Percentiles rank a stretch among this genome's conserved stretches.
Conservation (phyloP, 2,329 filamentous ascomycete genomes). For the Thielaviopsis ethacetica region DNA sequence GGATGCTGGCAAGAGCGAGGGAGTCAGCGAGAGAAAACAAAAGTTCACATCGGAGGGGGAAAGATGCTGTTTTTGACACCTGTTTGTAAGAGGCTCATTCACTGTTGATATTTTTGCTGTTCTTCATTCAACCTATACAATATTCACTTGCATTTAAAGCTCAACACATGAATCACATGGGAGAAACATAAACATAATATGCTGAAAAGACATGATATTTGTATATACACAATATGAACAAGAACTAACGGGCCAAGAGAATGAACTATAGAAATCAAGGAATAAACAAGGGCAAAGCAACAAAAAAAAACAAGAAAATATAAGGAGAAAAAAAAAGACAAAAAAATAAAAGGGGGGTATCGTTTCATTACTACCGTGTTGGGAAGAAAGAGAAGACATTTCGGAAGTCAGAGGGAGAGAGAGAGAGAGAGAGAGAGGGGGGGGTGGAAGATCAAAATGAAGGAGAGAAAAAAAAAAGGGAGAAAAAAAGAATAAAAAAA, state of each 20-base stretch:
- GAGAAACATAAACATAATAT: background rate
- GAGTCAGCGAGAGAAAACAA: background rate
- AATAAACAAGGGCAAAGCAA: background rate
- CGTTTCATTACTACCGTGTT: slow-evolving; percentile 3
- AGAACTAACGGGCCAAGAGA: background rate
- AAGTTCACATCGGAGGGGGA: no score
- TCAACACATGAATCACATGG: background rate
- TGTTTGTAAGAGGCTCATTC: background rate
- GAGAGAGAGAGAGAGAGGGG: no score
- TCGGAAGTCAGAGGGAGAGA: background rate
- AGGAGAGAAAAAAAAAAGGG: background rate
- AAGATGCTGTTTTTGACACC: slow-evolving; percentile 4
- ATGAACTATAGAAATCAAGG: background rate
- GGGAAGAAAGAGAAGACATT: background rate
- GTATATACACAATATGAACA: background rate
- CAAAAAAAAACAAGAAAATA: background rate
- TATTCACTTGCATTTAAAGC: background rate
- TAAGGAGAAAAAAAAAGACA: background rate
- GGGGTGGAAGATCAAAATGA: background rate
- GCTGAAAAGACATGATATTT: background rate
- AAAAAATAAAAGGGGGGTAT: background rate
- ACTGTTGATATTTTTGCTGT: background rate
- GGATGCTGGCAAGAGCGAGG: no score
- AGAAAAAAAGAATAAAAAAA: background rate
- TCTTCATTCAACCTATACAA: background rate